A percentile compares a stretch with the other conserved stretches of the same genome.
Conservation (phyloP, 1,284 basidiomycete species). For the Rhizopogon parksii region DNA sequence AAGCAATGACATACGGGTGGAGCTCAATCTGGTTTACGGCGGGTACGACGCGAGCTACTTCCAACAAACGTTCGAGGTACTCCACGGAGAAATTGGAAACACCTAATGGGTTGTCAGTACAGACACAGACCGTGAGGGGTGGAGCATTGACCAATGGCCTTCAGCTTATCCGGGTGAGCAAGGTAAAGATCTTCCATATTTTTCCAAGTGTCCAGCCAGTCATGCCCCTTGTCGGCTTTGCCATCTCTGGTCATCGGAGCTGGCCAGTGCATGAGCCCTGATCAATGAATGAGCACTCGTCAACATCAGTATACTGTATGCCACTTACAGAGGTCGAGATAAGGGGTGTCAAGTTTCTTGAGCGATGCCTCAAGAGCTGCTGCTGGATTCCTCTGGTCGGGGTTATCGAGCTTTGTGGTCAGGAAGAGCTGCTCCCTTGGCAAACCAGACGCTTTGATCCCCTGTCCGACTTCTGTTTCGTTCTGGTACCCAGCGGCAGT, state of each 20-base stretch:
- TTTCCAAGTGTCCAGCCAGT: constrained; percentile 76
- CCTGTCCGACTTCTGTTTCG: constrained; percentile 69
- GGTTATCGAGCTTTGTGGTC: constrained; percentile 74
- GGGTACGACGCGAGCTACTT: constrained; percentile 58
- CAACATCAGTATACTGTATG: constrained; percentile 11
- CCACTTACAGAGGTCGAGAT: constrained; percentile 70
- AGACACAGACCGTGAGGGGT: not conserved
- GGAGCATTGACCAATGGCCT: constrained; percentile 54
- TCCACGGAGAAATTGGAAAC: constrained; percentile 66
- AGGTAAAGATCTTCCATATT: constrained; percentile 66
- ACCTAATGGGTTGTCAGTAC: constrained; percentile 28
- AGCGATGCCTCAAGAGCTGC: constrained; percentile 70
- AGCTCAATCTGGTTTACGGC: constrained; percentile 79
- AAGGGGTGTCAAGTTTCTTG: constrained; percentile 60
- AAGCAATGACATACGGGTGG: constrained; percentile 46
- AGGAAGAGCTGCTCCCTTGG: constrained; percentile 64
- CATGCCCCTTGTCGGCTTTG: constrained; percentile 44
- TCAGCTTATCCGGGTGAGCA: constrained; percentile 58
- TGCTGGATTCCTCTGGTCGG: constrained; percentile 55
- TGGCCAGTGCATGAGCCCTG: constrained; percentile 79
- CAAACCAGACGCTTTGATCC: constrained; percentile 69
- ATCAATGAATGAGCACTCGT: constrained; percentile 4
- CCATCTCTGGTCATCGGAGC: constrained; percentile 50
- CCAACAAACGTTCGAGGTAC: constrained; percentile 54
- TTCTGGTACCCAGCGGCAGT: constrained; percentile 49